Conservation (phyloP, 176 grass and related monocot species). For the Poa annua region DNA sequence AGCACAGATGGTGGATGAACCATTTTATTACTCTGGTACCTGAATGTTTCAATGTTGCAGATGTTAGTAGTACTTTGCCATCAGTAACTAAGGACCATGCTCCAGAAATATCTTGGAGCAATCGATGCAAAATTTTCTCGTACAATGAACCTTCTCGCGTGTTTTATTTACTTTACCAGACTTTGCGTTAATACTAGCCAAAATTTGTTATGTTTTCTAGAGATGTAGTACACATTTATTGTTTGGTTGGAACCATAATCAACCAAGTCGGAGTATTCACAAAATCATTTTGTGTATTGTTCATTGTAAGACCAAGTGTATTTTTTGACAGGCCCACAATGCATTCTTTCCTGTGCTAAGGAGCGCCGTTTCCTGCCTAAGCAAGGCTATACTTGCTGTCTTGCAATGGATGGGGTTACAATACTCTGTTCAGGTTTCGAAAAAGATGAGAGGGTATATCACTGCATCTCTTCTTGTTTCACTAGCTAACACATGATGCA, state of each 20-base stretch:
- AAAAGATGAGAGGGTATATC: slow-evolving; percentile 76
- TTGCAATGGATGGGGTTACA: slow-evolving; percentile 95
- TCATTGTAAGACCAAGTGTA: slow-evolving; percentile 33
- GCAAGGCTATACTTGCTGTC: slow-evolving; percentile 97
- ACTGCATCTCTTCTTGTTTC: slow-evolving; percentile 26
- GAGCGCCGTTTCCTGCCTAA: slow-evolving; percentile 81
- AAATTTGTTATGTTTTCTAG: slow-evolving; percentile 5
- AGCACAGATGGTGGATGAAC: neutral
- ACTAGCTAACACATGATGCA: slow-evolving; percentile 7
- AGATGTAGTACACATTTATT: neutral
- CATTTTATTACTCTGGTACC: neutral
- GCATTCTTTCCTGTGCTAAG: slow-evolving; percentile 88
- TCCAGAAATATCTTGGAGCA: slow-evolving; percentile 22
- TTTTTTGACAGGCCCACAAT: slow-evolving; percentile 78
- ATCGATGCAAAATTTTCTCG: slow-evolving; percentile 23
- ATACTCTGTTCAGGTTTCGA: slow-evolving; percentile 86
- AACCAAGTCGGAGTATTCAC: neutral
- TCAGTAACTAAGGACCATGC: neutral
- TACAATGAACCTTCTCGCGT: neutral
- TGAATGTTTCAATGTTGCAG: slow-evolving; percentile 10
- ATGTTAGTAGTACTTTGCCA: neutral
- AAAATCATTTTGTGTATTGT: slow-evolving; percentile 24
- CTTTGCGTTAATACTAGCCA: slow-evolving; percentile 21
- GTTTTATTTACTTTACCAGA: slow-evolving; percentile 1
- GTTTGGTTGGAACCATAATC: slow-evolving; percentile 12